Evolutionary conservation across 2,329 filamentous ascomycete species (phyloP), one percentile per base, ranked within the genome.

Genomic region (Phialophora macrospora): DNA sequence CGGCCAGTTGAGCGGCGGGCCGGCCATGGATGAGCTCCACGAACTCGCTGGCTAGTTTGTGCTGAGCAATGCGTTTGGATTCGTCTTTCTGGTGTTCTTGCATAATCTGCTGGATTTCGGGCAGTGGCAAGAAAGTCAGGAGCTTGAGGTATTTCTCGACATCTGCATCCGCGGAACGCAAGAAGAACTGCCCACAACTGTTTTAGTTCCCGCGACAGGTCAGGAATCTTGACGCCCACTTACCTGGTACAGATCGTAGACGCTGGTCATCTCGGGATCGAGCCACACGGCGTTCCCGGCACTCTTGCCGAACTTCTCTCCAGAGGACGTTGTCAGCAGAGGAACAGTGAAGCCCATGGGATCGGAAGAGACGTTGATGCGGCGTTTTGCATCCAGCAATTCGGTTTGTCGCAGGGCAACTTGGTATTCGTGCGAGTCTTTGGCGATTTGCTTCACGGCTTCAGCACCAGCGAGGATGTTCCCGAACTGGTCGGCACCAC

Each of bases 281-380:
- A 99, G 85, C 95, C 95, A 99, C 41, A 99, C 80, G 2, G 94
- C 93, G 76, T 98, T 98, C 28, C 93, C 94, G 1, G 92, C 90
- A 68, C 89, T 96, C 81, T 99, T 99, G 59, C 95, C 95, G 72
- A 98, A 93, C 78, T 99, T 99, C 75, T 87, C 87, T 20, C 95
- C 95, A 0, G 90, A 86, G 0, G 91, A 83, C 60, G 94, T 93
- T 0, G 93, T 97, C 44, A 99, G 82, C 1, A 99, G 85, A 0
- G 95, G 95, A 0, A 94, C 92, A 0, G 95, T 98, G 71, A 99
- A 90, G 7, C 95, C 95, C 67, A 94, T 85, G 0, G 93, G 92
- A 17, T 80, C 77, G 6, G 75, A 71, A 12, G 76, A 75, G 26
- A 80, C 73, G 5, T 64, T 34, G 41, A 61, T 54, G 14, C 59